Evolutionary conservation across 495 filamentous ascomycete genomes (phyloP).

Genomic region (Aspergillus sclerotioniger): DNA sequence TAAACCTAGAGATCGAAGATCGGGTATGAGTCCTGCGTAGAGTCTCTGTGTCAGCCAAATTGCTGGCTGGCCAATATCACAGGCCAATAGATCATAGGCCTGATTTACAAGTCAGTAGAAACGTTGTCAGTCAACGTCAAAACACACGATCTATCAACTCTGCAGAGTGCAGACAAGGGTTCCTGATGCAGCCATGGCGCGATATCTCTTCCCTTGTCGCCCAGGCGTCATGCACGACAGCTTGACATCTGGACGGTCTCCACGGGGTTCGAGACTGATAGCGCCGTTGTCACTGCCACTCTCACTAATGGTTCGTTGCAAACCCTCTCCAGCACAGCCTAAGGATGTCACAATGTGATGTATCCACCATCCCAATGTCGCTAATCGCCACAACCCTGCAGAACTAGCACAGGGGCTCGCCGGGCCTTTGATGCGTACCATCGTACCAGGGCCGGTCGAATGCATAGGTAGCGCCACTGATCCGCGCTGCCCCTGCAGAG

Average conservation of each 20-base stretch:
- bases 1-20: constrained; percentile 37
- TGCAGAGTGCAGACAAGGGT: neutral
- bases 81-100: neutral
- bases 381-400: neutral
- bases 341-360: neutral
- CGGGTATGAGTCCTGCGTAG: neutral
- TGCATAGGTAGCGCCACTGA: neutral
- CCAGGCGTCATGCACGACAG: neutral
- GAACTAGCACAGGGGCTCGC: neutral
- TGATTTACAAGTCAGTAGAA: neutral
- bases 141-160: neutral
- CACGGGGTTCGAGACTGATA: neutral
- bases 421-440: neutral
- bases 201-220: neutral
- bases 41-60: neutral
- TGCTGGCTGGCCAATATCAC: neutral
- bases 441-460: neutral
- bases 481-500: neutral
- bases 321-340: neutral
- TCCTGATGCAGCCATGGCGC: neutral
- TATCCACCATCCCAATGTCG: neutral
- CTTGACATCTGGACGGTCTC: neutral
- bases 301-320: neutral
- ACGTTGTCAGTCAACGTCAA: neutral
- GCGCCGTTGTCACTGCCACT: too few relatives aligned